Base-by-base conservation (phyloP, 2,329 filamentous ascomycete species). In the Fusarium compactum region DNA sequence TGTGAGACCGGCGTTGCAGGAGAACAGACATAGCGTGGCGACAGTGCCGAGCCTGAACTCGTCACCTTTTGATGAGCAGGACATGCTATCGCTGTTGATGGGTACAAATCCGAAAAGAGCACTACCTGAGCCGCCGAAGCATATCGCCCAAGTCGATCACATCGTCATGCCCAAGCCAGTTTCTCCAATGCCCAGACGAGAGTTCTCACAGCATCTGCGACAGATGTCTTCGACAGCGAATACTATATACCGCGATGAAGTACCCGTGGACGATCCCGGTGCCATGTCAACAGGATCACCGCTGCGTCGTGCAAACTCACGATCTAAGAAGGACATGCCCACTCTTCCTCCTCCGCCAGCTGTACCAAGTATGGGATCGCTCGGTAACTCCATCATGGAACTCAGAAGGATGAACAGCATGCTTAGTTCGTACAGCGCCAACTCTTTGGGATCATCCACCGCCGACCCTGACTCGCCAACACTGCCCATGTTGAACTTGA, bases 371-470 rank as follows among this genome's bases (percentile, higher is more conserved):
- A 46, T 64, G 58, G 58, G 64, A 12, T 74, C 74, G 10, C 74
- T 85, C 15, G 78, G 82, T n/a, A 78, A 76, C 64, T 81, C 85
- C 4, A 83, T 88, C 30, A 82, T 82, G 20, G 83, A 87, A 75
- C 83, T 89, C 59, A 82, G 87, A 12, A 81, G 86, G 53, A 89
- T 88, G 86, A 88, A 89, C 78, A 87, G 85, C 76, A 78, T 84
- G 56, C 73, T 86, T 46, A 86, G 82, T 71, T 79, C 81, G 4
- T 79, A 81, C 58, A 85, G 84, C 78, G 76, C 77, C 20, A 79
- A 80, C 3, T 83, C 83, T 1, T 71, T 80, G 45, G 72, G 73
- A 3, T 81, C 78, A n/a, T 59, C 61, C 40, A 65, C 63, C 32
- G 69, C 56, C 48, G 79, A 78, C 12, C 69, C 72, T 1, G 78